Evolutionary conservation across 192 early-diverging fungal genomes (phyloP).

Genomic region (Coemansia sp.): DNA sequence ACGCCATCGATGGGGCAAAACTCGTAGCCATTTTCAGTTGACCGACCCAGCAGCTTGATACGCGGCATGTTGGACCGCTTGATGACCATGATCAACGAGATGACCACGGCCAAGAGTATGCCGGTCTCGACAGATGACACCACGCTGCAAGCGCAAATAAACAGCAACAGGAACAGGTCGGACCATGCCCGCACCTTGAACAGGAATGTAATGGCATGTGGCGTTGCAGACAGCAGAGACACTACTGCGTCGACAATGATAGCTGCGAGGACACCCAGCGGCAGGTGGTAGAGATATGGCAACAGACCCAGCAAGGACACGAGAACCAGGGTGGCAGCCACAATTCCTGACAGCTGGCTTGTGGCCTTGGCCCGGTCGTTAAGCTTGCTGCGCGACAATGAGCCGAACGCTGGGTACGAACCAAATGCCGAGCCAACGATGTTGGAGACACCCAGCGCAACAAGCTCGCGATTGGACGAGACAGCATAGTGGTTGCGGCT

Average conservation of each 20-base stretch:
- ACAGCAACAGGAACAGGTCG: constrained; percentile 78
- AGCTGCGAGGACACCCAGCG: constrained; percentile 76
- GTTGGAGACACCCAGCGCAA: constrained; percentile 92
- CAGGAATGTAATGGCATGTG: constrained; percentile 79
- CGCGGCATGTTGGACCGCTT: constrained; percentile 87
- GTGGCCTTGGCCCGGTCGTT: constrained; percentile 91
- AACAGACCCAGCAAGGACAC: constrained; percentile 81
- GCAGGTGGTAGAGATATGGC: constrained; percentile 82
- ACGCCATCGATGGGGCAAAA: constrained; percentile 67
- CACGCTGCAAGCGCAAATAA: constrained; percentile 93
- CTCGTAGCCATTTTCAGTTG: constrained; percentile 62
- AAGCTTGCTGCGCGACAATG: constrained; percentile 88
- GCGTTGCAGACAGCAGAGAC: constrained; percentile 74
- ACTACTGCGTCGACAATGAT: constrained; percentile 86
- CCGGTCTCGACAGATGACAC: constrained; percentile 90
- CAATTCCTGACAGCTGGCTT: constrained; percentile 86
- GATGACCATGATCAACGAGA: constrained; percentile 88
- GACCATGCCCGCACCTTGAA: constrained; percentile 77
- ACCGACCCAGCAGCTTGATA: constrained; percentile 75
- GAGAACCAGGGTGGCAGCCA: constrained; percentile 76
- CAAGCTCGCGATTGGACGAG: constrained; percentile 94
- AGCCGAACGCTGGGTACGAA: constrained; percentile 82
- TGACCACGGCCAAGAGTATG: constrained; percentile 85
- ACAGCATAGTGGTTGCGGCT: constrained; percentile 90
- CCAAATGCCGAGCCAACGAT: constrained; percentile 81